Evolutionary conservation across 2,329 filamentous ascomycete genomes (phyloP).

Genomic region (Anisogramma anomala): DNA sequence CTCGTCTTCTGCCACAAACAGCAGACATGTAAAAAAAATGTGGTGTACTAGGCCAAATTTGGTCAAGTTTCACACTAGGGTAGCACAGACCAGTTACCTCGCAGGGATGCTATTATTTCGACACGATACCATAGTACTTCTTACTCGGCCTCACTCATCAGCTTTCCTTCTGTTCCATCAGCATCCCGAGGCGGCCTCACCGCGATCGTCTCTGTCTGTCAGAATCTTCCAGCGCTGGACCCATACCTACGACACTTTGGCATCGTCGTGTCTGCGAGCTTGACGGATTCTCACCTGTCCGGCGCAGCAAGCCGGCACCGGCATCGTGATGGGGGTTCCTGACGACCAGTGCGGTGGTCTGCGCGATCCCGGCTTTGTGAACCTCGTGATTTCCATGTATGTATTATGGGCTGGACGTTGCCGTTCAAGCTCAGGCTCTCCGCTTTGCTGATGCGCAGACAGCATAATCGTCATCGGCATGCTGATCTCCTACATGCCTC

Average conservation of each 20-base stretch:
- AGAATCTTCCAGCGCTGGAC: background rate
- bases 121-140: too few relatives aligned
- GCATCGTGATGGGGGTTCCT: slow-evolving; percentile 23
- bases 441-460: slow-evolving; percentile 16
- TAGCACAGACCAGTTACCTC: too few relatives aligned
- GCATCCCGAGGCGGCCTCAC: background rate
- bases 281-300: background rate
- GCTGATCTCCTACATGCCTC: slow-evolving; percentile 83
- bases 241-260: background rate
- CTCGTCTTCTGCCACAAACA: too few relatives aligned
- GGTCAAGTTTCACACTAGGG: too few relatives aligned
- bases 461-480: slow-evolving; percentile 76
- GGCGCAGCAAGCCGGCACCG: background rate
- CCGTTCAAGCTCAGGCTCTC: too few relatives aligned
- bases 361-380: slow-evolving; percentile 40
- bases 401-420: too few relatives aligned
- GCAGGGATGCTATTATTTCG: too few relatives aligned
- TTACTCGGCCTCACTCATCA: background rate
- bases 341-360: slow-evolving; percentile 38
- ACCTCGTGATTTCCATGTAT: slow-evolving; percentile 46
- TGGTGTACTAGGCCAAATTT: too few relatives aligned
- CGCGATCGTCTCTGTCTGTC: background rate
- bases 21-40: too few relatives aligned
- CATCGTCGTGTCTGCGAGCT: background rate
- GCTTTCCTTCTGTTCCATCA: background rate